These are phyloP conservation scores for Boechera divaricarpa DNA, from an alignment of 345 rosid genomes.

Conservation along the genomic window DNA sequence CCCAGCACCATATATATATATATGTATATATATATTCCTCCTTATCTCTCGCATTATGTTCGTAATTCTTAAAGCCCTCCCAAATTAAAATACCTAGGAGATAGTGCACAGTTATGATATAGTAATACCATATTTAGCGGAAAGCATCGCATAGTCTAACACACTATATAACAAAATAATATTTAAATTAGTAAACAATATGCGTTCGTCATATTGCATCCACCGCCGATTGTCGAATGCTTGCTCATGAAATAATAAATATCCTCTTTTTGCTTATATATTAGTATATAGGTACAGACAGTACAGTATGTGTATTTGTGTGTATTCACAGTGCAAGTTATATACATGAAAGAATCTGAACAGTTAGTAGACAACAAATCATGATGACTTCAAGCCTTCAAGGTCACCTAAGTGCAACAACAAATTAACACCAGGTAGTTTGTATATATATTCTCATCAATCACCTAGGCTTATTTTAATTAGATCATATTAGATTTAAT, in stretches of 20 bases:
- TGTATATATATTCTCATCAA: background rate
- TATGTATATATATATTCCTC: background rate
- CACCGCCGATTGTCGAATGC: slow-evolving; percentile 28
- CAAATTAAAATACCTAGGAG: background rate
- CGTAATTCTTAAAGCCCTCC: background rate
- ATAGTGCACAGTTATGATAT: slow-evolving; percentile 7
- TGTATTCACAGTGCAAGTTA: background rate
- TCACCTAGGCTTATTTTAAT: background rate
- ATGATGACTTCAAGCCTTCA: background rate
- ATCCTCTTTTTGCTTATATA: slow-evolving; percentile 5
- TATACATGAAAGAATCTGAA: slow-evolving; percentile 1
- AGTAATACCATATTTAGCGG: slow-evolving; percentile 17
- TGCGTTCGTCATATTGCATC: slow-evolving; percentile 16
- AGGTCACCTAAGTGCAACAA: slow-evolving; percentile 2
- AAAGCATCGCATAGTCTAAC: background rate
- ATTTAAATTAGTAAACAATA: background rate
- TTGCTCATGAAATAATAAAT: slow-evolving; percentile 5
- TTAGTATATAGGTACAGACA: no score
- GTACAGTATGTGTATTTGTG: background rate
- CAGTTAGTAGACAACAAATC: slow-evolving; percentile 1
- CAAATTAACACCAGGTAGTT: background rate
- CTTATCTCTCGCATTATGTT: slow-evolving; percentile 20
- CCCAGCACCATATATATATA: no score
- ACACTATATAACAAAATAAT: background rate
- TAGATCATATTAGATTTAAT: no score